Evolutionary conservation across 2,329 filamentous ascomycete genomes (phyloP).

Genomic region (Dactylella cylindrospora): DNA sequence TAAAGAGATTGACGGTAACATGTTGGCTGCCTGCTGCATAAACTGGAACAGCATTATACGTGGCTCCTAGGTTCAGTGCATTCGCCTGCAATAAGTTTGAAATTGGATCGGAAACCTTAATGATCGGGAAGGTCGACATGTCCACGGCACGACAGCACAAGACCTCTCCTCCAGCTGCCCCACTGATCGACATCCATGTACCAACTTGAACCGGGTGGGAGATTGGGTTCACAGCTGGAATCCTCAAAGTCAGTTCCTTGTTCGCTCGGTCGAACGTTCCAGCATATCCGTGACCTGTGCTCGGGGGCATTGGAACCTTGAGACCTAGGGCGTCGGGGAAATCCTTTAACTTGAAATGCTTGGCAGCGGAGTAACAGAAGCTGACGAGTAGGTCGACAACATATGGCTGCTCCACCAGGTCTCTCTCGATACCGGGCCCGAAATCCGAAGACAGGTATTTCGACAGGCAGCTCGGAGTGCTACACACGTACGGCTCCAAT

Average conservation of each 20-base stretch:
- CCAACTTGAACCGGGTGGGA: constrained; percentile 38
- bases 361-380: constrained; percentile 70
- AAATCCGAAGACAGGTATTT: constrained; percentile 89
- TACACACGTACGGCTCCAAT: constrained; percentile 78
- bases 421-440: constrained; percentile 80
- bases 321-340: constrained; percentile 62
- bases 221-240: constrained; percentile 30
- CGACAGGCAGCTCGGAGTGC: constrained; percentile 72
- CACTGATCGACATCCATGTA: constrained; percentile 44
- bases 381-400: constrained; percentile 83
- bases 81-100: constrained; percentile 28
- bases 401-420: constrained; percentile 74
- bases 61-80: constrained; percentile 21
- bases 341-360: constrained; percentile 54
- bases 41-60: constrained; percentile 16
- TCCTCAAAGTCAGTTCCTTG: constrained; percentile 33
- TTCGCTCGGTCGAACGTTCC: constrained; percentile 28
- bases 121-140: constrained; percentile 36
- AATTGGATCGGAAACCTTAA: constrained; percentile 38
- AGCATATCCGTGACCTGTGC: constrained; percentile 12
- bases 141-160: constrained; percentile 33
- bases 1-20: constrained; percentile 50
- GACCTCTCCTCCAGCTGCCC: background rate
- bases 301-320: constrained; percentile 47
- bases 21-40: constrained; percentile 14